Conservation (phyloP, 371 early-diverging fungal species). For the Nosema bombycis region DNA sequence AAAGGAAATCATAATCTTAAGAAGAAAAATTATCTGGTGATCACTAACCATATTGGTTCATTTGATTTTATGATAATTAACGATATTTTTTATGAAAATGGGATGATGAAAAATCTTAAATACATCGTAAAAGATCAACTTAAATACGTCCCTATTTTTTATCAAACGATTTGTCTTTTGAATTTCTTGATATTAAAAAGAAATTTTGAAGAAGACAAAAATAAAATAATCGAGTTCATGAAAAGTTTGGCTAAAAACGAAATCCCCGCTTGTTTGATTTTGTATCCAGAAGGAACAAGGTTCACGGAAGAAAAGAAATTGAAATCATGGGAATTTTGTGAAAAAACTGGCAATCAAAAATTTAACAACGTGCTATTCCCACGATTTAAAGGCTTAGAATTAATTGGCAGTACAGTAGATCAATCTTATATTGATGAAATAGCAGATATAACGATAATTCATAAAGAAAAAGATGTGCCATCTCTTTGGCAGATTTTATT, state of each 20-base stretch:
- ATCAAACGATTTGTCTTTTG: constrained; percentile 44
- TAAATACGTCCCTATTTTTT: constrained; percentile 58
- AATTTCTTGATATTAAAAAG: constrained; percentile 58
- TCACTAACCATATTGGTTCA: constrained; percentile 63
- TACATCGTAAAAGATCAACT: constrained; percentile 58
- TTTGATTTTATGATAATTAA: constrained; percentile 59
- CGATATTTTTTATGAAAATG: constrained; percentile 30
- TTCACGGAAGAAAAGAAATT: constrained; percentile 30
- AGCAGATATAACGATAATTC: constrained; percentile 61
- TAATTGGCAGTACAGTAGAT: constrained; percentile 31
- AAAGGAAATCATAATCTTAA: constrained; percentile 10
- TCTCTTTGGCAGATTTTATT: constrained; percentile 44
- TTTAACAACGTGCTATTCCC: constrained; percentile 72
- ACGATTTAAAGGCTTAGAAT: constrained; percentile 72
- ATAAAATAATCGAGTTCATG: constrained; percentile 52
- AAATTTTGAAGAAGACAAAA: constrained; percentile 54
- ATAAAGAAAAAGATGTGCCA: constrained; percentile 40
- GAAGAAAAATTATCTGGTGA: constrained; percentile 42
- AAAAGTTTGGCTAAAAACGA: constrained; percentile 17
- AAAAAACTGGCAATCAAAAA: constrained; percentile 67
- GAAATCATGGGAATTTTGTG: constrained; percentile 68
- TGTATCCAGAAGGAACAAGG: constrained; percentile 65
- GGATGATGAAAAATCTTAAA: constrained; percentile 40
- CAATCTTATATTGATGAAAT: constrained; percentile 44
- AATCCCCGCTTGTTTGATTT: constrained; percentile 50